A percentile compares a stretch with the other conserved stretches of the same genome.
These are phyloP conservation scores for Naganishia sp. DNA, from an alignment of 1,284 basidiomycete species.

Conservation along the genomic window DNA sequence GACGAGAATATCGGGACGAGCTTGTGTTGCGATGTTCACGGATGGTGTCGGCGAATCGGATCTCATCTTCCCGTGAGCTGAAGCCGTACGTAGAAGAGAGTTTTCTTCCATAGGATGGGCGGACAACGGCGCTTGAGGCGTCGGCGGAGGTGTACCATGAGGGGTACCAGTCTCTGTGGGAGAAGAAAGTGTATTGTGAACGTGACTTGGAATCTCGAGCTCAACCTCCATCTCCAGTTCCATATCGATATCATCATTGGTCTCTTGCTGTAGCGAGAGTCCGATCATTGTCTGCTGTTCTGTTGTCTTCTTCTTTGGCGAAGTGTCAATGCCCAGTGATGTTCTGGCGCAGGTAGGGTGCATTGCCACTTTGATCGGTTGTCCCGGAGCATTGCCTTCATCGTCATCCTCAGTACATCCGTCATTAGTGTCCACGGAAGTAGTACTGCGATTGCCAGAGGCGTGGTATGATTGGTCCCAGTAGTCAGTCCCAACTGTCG, in stretches of 20 bases:
- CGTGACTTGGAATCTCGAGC: conserved; percentile 3
- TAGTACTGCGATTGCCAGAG: background rate
- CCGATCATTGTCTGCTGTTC: background rate
- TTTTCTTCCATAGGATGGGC: conserved; percentile 30
- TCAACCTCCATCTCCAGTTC: conserved; percentile 20
- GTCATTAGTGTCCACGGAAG: conserved; percentile 1
- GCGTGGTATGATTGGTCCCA: background rate
- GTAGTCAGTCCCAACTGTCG: conserved; percentile 17
- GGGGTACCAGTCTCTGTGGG: conserved; percentile 5
- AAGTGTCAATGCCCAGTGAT: conserved; percentile 5
- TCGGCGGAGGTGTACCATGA: conserved; percentile 24
- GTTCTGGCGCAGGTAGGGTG: conserved; percentile 32
- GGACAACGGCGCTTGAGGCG: conserved; percentile 29
- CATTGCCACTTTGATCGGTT: conserved; percentile 24
- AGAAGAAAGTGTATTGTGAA: conserved; percentile 4
- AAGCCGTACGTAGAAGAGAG: conserved; percentile 26
- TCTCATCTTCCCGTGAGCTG: conserved; percentile 20
- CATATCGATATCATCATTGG: conserved; percentile 3
- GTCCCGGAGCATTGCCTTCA: conserved; percentile 23
- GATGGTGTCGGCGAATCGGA: conserved; percentile 23
- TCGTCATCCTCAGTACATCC: conserved; percentile 8
- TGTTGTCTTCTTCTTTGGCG: background rate
- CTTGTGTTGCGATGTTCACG: background rate
- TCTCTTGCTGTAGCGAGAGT: background rate
- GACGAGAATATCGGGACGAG: background rate